A percentile compares a stretch with the other conserved stretches of the same genome.
Conservation (phyloP, 1,284 basidiomycete genomes). For the Ustilago bromivora region DNA sequence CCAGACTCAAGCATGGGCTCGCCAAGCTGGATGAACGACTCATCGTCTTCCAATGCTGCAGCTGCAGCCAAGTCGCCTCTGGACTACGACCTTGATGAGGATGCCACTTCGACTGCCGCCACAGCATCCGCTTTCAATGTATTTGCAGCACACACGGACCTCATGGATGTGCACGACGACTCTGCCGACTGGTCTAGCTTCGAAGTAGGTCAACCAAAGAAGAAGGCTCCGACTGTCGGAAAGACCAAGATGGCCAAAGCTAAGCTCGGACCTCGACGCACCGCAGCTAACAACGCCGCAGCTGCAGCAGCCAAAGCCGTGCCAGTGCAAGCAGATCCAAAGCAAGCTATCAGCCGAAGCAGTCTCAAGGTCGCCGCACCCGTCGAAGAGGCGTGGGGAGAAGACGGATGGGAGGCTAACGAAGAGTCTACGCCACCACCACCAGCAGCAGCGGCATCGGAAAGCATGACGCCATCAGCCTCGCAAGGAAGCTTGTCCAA, state of each 20-base stretch:
- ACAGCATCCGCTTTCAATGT: conserved; percentile 34
- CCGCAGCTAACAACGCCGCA: conserved; percentile 27
- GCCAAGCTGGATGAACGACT: conserved; percentile 14
- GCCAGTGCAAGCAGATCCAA: conserved; percentile 26
- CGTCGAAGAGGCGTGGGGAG: conserved; percentile 40
- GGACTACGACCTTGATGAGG: conserved; percentile 44
- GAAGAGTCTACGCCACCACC: neutral
- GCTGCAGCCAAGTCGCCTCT: conserved; percentile 26
- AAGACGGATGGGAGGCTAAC: conserved; percentile 40
- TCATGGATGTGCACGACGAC: conserved; percentile 64
- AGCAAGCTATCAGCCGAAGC: conserved; percentile 39
- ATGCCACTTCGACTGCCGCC: conserved; percentile 26
- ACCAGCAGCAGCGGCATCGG: neutral
- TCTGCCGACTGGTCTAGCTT: conserved; percentile 60
- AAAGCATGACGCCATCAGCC: conserved; percentile 2
- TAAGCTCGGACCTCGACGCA: conserved; percentile 35
- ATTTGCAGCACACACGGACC: conserved; percentile 23
- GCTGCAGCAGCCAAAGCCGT: neutral
- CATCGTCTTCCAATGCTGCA: conserved; percentile 8
- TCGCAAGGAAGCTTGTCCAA: conserved; percentile 17
- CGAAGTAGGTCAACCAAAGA: conserved; percentile 49
- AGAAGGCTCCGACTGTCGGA: conserved; percentile 29
- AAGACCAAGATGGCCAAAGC: conserved; percentile 41
- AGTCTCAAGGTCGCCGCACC: conserved; percentile 41
- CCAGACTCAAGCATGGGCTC: neutral